Percentiles rank a stretch among this genome's conserved stretches.
Conservation (phyloP, 768 basidiomycete genomes). For the Naganishia kalamii region DNA sequence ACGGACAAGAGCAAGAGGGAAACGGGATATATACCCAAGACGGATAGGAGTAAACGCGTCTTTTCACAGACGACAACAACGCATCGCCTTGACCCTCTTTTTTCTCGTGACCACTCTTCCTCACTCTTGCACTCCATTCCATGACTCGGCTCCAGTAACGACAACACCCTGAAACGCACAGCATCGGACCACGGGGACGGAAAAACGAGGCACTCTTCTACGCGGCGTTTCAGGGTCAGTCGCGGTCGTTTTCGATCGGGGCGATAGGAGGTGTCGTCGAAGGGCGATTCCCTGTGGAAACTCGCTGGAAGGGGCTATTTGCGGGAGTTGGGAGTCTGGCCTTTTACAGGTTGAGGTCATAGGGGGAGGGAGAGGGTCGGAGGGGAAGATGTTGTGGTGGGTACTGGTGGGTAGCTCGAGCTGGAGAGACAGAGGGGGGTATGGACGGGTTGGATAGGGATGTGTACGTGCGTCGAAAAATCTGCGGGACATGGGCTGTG, state of each 20-base stretch:
- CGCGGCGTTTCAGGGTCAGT: neutral
- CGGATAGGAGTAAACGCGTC: too few species aligned
- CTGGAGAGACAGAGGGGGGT: too few species aligned
- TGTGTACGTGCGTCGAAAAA: neutral
- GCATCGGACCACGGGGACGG: neutral
- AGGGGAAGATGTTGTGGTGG: too few species aligned
- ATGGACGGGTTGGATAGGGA: too few species aligned
- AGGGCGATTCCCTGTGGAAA: neutral
- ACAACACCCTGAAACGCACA: conserved; percentile 2
- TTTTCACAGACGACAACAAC: neutral
- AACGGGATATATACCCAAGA: too few species aligned
- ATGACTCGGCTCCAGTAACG: neutral
- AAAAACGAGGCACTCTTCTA: neutral
- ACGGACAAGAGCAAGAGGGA: neutral
- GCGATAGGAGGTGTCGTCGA: neutral
- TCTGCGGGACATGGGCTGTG: too few species aligned
- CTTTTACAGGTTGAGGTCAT: too few species aligned
- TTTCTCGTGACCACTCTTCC: neutral
- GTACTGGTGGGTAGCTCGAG: too few species aligned
- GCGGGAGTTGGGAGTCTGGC: too few species aligned
- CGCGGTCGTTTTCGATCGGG: too few species aligned
- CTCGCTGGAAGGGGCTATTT: neutral
- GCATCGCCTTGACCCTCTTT: neutral
- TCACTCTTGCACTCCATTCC: neutral
- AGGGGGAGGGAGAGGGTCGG: too few species aligned